Conservation (phyloP, 176 grass and related monocot genomes). For the Zizania latifolia region DNA sequence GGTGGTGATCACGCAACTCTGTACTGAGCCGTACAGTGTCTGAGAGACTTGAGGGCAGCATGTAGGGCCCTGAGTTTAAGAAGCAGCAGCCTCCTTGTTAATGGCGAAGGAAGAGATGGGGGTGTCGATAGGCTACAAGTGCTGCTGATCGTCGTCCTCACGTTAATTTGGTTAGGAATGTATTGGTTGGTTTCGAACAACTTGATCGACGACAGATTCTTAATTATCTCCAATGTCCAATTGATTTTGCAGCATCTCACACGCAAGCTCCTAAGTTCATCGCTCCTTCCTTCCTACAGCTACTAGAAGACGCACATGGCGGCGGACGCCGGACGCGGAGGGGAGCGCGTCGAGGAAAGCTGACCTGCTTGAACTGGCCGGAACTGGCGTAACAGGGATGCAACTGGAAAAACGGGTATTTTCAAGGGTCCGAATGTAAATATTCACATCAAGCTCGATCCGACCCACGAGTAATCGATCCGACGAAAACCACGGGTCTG, state of each 20-base stretch:
- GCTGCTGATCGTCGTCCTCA: background rate
- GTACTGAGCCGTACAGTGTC: background rate
- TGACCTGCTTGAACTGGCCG: no score
- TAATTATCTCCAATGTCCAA: background rate
- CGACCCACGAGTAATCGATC: no score
- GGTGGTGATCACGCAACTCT: background rate
- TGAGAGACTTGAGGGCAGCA: slow-evolving; percentile 24
- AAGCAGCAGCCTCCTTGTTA: slow-evolving; percentile 23
- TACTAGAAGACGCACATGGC: background rate
- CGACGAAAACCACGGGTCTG: no score
- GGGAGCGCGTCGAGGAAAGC: background rate
- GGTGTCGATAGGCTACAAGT: background rate
- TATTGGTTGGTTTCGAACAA: background rate
- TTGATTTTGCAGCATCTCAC: slow-evolving; percentile 3
- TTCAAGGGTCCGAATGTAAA: no score
- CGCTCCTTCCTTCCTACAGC: no score
- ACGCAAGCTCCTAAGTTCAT: background rate
- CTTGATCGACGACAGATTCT: background rate
- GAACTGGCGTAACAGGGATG: no score
- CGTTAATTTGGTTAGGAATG: slow-evolving; percentile 29
- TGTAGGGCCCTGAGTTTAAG: slow-evolving; percentile 27
- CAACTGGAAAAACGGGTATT: no score
- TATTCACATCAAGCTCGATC: no score
- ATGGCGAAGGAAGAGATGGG: background rate
- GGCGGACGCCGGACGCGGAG: no score